Base-by-base conservation (phyloP, 108 stramenopile species). In the Cyclotella atomus region DNA sequence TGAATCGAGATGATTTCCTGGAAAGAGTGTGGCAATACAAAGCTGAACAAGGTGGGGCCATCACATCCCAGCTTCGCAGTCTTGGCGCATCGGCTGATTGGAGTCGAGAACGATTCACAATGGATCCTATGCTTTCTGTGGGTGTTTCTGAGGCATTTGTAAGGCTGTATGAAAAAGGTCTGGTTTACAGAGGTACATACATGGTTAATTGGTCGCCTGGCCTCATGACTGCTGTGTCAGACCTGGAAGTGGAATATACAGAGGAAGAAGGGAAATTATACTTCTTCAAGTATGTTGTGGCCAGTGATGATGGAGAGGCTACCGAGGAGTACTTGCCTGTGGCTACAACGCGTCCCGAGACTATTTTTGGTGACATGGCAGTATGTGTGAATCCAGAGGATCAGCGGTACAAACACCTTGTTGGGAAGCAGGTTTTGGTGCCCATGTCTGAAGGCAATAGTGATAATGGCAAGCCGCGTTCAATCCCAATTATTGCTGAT, bases 121-220 rank as follows among this genome's bases (percentile, higher is more conserved):
- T 99, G 89, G 99, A 99, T 81, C 72, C 81, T 4, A 86, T 87
- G 10, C 70, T 97, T 54, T 83, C 80, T 64, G 82, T 84, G 43
- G 97, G 96, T n/a, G 99, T 98, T 24, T 76, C 76, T 0, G 97
- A 98, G 77, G 98, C 99, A 28, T 99, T 99, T 86, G 93, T 95
- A 8, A 81, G 96, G 32, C 76, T 99, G 68, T 89, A 97, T 73
- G 97, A 98, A 55, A 89, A 90, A 79, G 99, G 98, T 2, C 67
- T 98, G 55, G 89, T 99, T 2, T 99, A 99, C 73, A 84, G 96
- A 29, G 94, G 95, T 20, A 90, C 90, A 63, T 96, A 96, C 83
- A 97, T 98, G 96, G 99, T 99, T 32, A 98, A 99, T 72, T 99
- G 99, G 99, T 95, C 95, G 45, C 99, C 99, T 0, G 63, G 87